Conservation (phyloP, 2,329 filamentous ascomycete genomes). For the Fusarium sp. region DNA sequence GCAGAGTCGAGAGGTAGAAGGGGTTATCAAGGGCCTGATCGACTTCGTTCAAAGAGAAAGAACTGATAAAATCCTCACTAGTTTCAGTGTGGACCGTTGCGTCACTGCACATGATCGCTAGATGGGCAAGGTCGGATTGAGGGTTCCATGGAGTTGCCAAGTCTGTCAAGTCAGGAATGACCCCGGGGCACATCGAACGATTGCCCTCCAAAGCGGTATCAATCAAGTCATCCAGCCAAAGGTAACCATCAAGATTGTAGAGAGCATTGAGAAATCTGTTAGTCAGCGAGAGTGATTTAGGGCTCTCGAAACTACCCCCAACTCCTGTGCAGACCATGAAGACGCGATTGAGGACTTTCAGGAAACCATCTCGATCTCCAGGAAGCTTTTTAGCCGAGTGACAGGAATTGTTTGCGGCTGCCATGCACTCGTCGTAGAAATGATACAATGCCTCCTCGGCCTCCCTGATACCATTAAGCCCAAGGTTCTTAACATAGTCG, state of each 20-base stretch:
- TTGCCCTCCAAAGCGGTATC: neutral
- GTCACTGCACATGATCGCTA: neutral
- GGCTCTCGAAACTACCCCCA: neutral
- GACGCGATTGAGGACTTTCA: neutral
- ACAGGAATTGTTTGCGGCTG: neutral
- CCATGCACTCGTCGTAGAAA: neutral
- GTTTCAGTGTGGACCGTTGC: neutral
- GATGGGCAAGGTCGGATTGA: neutral
- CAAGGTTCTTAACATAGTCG: neutral
- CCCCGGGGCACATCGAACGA: neutral
- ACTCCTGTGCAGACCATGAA: neutral
- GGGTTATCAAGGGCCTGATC: too few relatives aligned
- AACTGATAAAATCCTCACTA: neutral
- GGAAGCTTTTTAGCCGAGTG: neutral
- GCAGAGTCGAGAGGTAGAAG: neutral
- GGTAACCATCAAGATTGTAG: accelerated
- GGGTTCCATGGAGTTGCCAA: neutral
- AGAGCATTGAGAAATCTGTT: accelerated
- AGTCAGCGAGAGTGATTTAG: neutral
- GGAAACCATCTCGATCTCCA: neutral
- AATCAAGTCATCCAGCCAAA: neutral
- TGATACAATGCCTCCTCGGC: neutral
- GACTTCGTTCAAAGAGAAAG: accelerated
- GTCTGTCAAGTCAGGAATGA: too few relatives aligned
- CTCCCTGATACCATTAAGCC: accelerated